Base-by-base conservation (phyloP, 2,329 filamentous ascomycete species). In the Orbilia blumenaviensis region DNA sequence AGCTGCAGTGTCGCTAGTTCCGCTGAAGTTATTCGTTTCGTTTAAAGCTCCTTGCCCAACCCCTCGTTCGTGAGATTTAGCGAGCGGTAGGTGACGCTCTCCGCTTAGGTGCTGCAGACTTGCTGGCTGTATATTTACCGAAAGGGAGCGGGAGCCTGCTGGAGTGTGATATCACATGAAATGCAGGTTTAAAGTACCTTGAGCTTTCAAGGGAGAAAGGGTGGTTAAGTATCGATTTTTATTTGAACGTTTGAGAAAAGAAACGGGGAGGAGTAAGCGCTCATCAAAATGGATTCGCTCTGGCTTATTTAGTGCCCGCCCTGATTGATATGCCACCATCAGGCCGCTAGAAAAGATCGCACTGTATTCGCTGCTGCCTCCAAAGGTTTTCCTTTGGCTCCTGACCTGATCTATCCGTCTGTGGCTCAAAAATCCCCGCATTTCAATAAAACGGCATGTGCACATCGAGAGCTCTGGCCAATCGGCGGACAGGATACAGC, bases 401-500 rank as follows among this genome's bases (percentile, higher is more conserved):
- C 52, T 56, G 52, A 56, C 52, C 18, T 56, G 52, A 56, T 23
- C 46, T 54, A 56, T 44, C 36, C 29, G 34, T 32, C 52, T 56
- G 29, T 56, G 32, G 52, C 52, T 23, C 38, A 41, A 44, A 61
- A 58, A 68, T 76, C 72, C 72, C 72, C 72, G 64, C 72, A 76
- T 69, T 41, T 36, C 48, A 60, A 66, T 42, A 38, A 58, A 67
- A 66, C 62, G 62, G 69, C 62, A 32, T 44, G 60, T 48, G n/a
- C 34, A n/a, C 34, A 23, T 42, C 12, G 32, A 27, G 3, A 12
- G 16, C n/a, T 38, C 18, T 21, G n/a, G 12, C 72, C 72, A 76
- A 76, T 76, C 48, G 60, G 34, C 58, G 60, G n/a, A 32, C 64
- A 21, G 72, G 32, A 76, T 67, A 64, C 64, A 69, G 58, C 46